A percentile compares a stretch with the other conserved stretches of the same genome.
These are phyloP conservation scores for Lactarius hengduanensis DNA, from an alignment of 768 basidiomycete species.

Conservation along the genomic window DNA sequence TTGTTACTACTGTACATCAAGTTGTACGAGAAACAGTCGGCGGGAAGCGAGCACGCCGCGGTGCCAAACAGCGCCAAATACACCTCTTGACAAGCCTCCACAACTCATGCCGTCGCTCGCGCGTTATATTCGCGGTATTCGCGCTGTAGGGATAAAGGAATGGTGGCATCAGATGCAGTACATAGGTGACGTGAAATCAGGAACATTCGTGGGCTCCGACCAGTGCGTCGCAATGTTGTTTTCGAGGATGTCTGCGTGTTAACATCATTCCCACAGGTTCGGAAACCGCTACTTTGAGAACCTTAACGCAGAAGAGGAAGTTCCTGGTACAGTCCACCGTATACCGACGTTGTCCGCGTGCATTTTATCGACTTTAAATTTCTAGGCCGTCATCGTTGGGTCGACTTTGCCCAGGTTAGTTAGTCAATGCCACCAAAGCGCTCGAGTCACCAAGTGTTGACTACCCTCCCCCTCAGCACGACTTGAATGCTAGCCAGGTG, in stretches of 20 bases:
- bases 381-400: conserved; percentile 93
- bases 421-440: conserved; percentile 25
- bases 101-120: conserved; percentile 65
- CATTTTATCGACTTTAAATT: not conserved
- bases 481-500: conserved; percentile 90
- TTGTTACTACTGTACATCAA: not conserved
- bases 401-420: conserved; percentile 89
- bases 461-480: conserved; percentile 49
- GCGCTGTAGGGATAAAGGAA: conserved; percentile 72
- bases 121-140: conserved; percentile 74
- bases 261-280: conserved; percentile 51
- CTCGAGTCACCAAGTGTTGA: not conserved
- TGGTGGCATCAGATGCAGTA: conserved; percentile 94
- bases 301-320: conserved; percentile 77
- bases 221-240: conserved; percentile 54
- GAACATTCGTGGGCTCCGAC: conserved; percentile 72
- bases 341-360: no score
- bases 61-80: conserved; percentile 27
- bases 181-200: conserved; percentile 92
- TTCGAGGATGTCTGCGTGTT: not conserved
- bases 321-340: conserved; percentile 66
- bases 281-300: conserved; percentile 97
- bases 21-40: not conserved
- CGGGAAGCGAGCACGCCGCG: not conserved
- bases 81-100: conserved; percentile 15